A percentile compares a stretch with the other conserved stretches of the same genome.
These are phyloP conservation scores for Calocybe cyanea DNA, from an alignment of 768 basidiomycete species.

Conservation along the genomic window DNA sequence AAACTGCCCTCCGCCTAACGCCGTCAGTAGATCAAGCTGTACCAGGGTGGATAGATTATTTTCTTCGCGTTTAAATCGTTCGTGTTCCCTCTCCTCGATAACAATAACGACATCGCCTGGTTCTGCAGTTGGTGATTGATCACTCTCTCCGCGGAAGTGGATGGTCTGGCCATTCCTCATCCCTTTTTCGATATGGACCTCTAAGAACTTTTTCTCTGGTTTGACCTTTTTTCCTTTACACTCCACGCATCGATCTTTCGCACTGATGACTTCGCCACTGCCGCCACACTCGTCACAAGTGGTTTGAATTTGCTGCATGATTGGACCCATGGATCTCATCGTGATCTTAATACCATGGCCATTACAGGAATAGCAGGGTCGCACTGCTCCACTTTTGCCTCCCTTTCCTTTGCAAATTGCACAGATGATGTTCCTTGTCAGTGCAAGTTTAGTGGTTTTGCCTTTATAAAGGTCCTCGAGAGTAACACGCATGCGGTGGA, in stretches of 20 bases:
- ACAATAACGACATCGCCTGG: conserved; percentile 95
- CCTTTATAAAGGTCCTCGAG: conserved; percentile 99
- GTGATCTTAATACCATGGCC: conserved; percentile 91
- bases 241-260: conserved; percentile 84
- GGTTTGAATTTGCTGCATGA: conserved; percentile 99
- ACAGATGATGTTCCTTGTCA: conserved; percentile 95
- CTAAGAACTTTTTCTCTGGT: conserved; percentile 93
- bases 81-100: conserved; percentile 90
- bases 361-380: conserved; percentile 68
- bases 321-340: conserved; percentile 96
- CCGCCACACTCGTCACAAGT: conserved; percentile 91
- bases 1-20: conserved; percentile 89
- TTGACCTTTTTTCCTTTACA: conserved; percentile 96
- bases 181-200: conserved; percentile 97
- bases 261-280: conserved; percentile 92
- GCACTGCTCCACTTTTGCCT: conserved; percentile 95
- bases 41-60: conserved; percentile 83
- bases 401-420: conserved; percentile 93
- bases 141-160: conserved; percentile 85
- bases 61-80: conserved; percentile 82
- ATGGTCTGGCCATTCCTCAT: conserved; percentile 95
- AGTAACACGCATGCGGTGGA: conserved; percentile 94
- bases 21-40: conserved; percentile 92
- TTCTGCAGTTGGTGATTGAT: conserved; percentile 83
- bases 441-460: conserved; percentile 95